Conservation (phyloP, 179 eudicot species). For the Vitellaria paradoxa region DNA sequence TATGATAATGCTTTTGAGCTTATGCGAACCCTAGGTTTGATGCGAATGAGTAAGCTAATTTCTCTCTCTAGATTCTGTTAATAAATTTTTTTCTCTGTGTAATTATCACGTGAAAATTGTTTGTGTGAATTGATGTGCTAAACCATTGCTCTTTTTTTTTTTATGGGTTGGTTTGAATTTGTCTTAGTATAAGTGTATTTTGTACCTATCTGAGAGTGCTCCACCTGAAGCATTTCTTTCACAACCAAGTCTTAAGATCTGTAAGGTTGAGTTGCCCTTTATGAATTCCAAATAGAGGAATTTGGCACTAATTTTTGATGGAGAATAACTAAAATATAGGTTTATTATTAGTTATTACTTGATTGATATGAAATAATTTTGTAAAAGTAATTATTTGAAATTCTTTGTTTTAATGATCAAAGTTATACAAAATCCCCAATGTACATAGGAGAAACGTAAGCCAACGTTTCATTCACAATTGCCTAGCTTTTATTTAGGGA, state of each 20-base stretch:
- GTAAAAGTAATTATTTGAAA: too few relatives aligned
- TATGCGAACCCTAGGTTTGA: not conserved
- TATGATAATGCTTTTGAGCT: not conserved
- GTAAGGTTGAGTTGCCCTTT: too few relatives aligned
- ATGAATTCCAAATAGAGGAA: too few relatives aligned
- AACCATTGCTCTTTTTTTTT: not conserved
- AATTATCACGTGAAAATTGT: not conserved
- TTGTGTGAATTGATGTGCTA: not conserved
- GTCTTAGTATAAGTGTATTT: not conserved
- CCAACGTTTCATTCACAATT: not conserved
- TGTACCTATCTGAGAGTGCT: not conserved
- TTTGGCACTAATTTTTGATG: too few relatives aligned
- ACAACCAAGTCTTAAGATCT: not conserved
- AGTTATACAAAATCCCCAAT: too few relatives aligned
- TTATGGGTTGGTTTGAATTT: not conserved
- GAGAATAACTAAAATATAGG: too few relatives aligned
- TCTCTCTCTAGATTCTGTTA: not conserved
- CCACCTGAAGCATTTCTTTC: not conserved
- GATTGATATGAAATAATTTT: too few relatives aligned
- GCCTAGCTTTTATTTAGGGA: not conserved
- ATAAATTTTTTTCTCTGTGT: not conserved
- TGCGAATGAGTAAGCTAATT: not conserved
- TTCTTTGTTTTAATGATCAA: too few relatives aligned
- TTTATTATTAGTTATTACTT: too few relatives aligned
- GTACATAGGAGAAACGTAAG: not conserved